Conservation (phyloP, 345 rosid genomes). For the Gossypium herbaceum region DNA sequence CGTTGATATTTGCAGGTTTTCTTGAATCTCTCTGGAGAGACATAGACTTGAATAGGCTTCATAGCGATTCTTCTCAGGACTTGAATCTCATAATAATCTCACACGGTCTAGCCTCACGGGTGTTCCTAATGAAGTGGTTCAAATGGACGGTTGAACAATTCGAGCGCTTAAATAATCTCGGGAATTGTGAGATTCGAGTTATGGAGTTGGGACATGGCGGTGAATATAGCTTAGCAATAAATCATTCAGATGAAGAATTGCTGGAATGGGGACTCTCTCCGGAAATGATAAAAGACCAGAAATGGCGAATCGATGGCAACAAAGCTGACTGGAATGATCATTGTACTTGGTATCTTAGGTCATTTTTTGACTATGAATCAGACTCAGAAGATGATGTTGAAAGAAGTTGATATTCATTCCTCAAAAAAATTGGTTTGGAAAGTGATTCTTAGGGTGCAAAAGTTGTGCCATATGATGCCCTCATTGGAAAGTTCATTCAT, state of each 20-base stretch:
- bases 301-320: slow-evolving; percentile 55
- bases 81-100: slow-evolving; percentile 78
- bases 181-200: slow-evolving; percentile 70
- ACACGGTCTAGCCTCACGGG: slow-evolving; percentile 75
- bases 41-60: slow-evolving; percentile 78
- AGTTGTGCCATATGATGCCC: not conserved
- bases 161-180: slow-evolving; percentile 64
- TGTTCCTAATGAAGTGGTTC: slow-evolving; percentile 98
- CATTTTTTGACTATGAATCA: slow-evolving; percentile 49
- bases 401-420: slow-evolving; percentile 18
- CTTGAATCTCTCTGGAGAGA: slow-evolving; percentile 97
- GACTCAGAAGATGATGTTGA: slow-evolving; percentile 22
- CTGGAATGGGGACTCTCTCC: slow-evolving; percentile 73
- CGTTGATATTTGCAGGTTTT: slow-evolving; percentile 52
- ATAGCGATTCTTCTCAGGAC: slow-evolving; percentile 51
- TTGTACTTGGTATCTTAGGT: slow-evolving; percentile 62
- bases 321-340: slow-evolving; percentile 70
- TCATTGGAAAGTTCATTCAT: not conserved
- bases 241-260: slow-evolving; percentile 79
- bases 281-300: slow-evolving; percentile 85
- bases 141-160: slow-evolving; percentile 94
- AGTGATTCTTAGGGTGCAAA: not conserved
- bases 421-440: not conserved
- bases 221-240: slow-evolving; percentile 80
- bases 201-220: slow-evolving; percentile 82